A percentile compares a stretch with the other conserved stretches of the same genome.
These are phyloP conservation scores for Craterostigma plantagineum DNA, from an alignment of 257 asterid species.

Conservation along the genomic window DNA sequence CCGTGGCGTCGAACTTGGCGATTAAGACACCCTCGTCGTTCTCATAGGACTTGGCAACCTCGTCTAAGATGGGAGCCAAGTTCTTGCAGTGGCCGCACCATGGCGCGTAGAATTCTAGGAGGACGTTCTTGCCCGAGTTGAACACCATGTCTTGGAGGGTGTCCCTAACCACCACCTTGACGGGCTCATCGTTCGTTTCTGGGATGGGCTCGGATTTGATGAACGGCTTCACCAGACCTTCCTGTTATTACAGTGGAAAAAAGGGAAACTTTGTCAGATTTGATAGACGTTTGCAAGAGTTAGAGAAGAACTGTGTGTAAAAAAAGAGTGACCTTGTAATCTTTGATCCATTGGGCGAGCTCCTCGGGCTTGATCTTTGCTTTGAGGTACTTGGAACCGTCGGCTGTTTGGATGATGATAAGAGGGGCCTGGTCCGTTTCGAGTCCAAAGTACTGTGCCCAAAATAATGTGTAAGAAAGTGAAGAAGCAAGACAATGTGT, in stretches of 20 bases:
- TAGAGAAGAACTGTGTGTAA: no score
- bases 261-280: neutral
- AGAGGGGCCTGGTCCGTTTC: conserved; percentile 44
- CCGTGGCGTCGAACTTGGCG: conserved; percentile 68
- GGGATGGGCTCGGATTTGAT: conserved; percentile 67
- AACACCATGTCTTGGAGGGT: conserved; percentile 42
- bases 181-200: conserved; percentile 60
- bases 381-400: conserved; percentile 37
- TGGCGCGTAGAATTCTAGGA: conserved; percentile 70
- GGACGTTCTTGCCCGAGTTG: conserved; percentile 67
- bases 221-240: conserved; percentile 41
- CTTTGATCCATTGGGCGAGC: conserved; percentile 46
- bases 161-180: conserved; percentile 60
- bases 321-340: conserved; percentile 25
- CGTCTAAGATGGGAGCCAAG: conserved; percentile 74
- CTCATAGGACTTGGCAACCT: conserved; percentile 50
- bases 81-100: conserved; percentile 86
- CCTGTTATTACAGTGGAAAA: conserved; percentile 33
- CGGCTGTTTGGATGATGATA: conserved; percentile 27
- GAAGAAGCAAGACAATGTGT: neutral
- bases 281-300: no score
- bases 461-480: conserved; percentile 1
- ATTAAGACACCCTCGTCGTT: conserved; percentile 42
- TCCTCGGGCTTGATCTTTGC: conserved; percentile 38
- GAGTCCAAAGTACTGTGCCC: conserved; percentile 65